phyloP scores from a whole-genome alignment of 108 stramenopile genomes.

The Cyclotella sp. region DNA sequence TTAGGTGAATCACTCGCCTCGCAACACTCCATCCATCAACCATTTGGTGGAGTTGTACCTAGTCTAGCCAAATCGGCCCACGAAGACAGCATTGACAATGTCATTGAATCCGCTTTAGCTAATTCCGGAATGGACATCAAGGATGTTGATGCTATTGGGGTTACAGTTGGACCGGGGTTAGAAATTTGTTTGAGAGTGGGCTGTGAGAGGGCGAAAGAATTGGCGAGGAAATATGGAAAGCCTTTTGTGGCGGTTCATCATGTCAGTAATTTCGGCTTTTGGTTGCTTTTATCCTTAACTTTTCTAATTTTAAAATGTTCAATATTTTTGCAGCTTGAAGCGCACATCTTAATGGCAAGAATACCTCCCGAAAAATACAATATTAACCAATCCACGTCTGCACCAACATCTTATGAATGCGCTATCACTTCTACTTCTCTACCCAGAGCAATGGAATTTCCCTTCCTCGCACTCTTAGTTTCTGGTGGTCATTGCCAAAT shows the following conservation, averaged over 20 bases:
- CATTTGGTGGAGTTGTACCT: conserved; percentile 96
- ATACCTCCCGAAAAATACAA: conserved; percentile 54
- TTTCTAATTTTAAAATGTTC: no score
- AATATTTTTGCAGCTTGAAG: conserved; percentile 66
- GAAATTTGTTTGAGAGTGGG: conserved; percentile 98
- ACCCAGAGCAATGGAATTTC: conserved; percentile 78
- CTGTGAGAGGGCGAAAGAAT: conserved; percentile 77
- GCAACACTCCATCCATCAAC: conserved; percentile 92
- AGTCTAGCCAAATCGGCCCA: conserved; percentile 91
- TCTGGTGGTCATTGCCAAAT: conserved; percentile 97
- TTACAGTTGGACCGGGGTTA: conserved; percentile 97
- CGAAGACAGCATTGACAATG: conserved; percentile 82
- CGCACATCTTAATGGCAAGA: conserved; percentile 95
- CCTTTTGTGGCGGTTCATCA: conserved; percentile 98
- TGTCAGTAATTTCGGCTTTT: conserved; percentile 11
- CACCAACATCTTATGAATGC: no score
- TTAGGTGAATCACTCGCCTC: conserved; percentile 93
- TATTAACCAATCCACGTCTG: conserved; percentile 11
- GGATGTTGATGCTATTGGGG: conserved; percentile 96
- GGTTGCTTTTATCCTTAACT: neutral
- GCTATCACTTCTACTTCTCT: conserved; percentile 15
- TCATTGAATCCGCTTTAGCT: conserved; percentile 80
- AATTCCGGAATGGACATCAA: conserved; percentile 72
- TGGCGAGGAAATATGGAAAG: conserved; percentile 77
- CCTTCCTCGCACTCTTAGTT: conserved; percentile 94